Base-by-base conservation (phyloP, 768 basidiomycete genomes). In the Boletales sp. region DNA sequence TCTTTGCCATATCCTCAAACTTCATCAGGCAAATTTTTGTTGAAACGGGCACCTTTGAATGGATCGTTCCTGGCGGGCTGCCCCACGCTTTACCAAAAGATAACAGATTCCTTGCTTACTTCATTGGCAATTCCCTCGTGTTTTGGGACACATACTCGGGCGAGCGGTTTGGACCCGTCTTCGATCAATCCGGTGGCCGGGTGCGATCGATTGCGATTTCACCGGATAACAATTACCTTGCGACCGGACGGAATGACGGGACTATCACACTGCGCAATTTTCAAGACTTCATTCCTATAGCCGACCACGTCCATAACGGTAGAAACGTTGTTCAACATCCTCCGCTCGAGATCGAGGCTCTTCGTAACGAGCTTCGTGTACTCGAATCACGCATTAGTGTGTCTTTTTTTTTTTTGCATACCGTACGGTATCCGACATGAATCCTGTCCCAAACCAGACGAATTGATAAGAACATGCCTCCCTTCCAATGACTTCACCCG, bases 161-260 rank as follows among this genome's bases (percentile, higher is more conserved):
- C 9, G 32, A 43, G 4, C 40, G 34, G 29, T 43, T 56, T 29
- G 43, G 48, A 31, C 43, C 45, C 24, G 35, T 44, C 12, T 44
- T 50, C 10, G 48, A 14, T 12, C 38, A 49, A 13, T n/a, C 41
- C 2, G 37, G 45, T 13, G 14, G 17, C 17, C 13, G 29, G 15
- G 13, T 50, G n/a, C 14, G 42, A 8, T 21, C 52, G 4, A 50
- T 51, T 8, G 53, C 56, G 4, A 31, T 57, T 12, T 57, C 53
- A 12, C 9, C n/a, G 9, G 43, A 57, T 15, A 32, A 34, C 11
- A 45, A 18, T 3, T 18, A 24, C 21, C 17, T 57, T 8, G 53
- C 50, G 0, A 51, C 45, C 14, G 19, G 45, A 2, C 5, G 49
- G 14, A 48, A 45, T 2, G 17, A 37, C 15, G 19, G 29, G 0